Base-by-base conservation (phyloP, 768 basidiomycete species). In the Gymnopilus dilepis region DNA sequence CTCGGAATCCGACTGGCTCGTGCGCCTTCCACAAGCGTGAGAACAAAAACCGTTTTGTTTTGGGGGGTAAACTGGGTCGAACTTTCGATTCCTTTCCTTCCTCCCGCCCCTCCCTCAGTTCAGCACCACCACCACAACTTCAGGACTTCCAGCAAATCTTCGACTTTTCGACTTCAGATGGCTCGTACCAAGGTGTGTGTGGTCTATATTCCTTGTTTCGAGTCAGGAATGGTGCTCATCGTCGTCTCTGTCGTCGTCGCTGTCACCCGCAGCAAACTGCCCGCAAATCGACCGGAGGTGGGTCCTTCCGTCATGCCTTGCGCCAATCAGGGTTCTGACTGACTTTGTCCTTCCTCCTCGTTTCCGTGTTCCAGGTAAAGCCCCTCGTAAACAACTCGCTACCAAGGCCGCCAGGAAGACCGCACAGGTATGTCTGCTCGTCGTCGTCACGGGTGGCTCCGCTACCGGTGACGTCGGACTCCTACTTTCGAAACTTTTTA, bases 281-380 rank as follows among this genome's bases (percentile, higher is more conserved):
- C 74, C 94, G 96, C 80, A 97, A 98, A 85, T 97, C 96, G 60
- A 97, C 97, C 66, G 97, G 97, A 91, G 95, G 95, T 89, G 69
- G 69, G 86, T 79, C 60, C 48, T 42, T 58, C 58, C 47, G 42
- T 45, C 65, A 33, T 63, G 59, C 67, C 72, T 34, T 21, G 51
- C 33, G 47, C 31, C 33, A 13, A 45, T 30, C 48, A 38, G 37
- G 21, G 2, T 50, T 59, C 60, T 62, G 48, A 64, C 51, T 6
- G 17, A 45, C 51, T 59, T 40, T 17, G 50, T 67, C 66, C 69
- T 70, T 33, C n/a, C n/a, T 31, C 7, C 28, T 48, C 62, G 64
- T 68, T 34, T 67, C 65, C 69, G 64, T 61, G 65, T 47, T 68
- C 12, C 70, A 91, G 91, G 91, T 73, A 93, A 93, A 77, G 92